Conservation (phyloP, 352 stramenopile genomes). For the Phytophthora cryptogea region DNA sequence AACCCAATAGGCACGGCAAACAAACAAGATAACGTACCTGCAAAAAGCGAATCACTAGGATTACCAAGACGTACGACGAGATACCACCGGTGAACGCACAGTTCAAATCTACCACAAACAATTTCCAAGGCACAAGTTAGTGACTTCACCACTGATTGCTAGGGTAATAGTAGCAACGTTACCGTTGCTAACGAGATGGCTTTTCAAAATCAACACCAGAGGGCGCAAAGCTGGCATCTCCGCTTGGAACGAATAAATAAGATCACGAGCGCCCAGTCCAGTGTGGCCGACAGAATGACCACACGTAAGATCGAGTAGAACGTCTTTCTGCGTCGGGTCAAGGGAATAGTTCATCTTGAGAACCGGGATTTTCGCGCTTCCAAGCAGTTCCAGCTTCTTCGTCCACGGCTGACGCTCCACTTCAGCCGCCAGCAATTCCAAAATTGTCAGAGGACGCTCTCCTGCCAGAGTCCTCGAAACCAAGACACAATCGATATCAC, state of each 20-base stretch:
- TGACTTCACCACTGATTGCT: not conserved
- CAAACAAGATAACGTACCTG: slow-evolving; percentile 47
- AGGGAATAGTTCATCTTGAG: slow-evolving; percentile 90
- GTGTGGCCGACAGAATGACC: slow-evolving; percentile 94
- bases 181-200: slow-evolving; percentile 68
- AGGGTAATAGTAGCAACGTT: not conserved
- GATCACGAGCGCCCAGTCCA: slow-evolving; percentile 90
- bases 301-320: slow-evolving; percentile 95
- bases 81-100: slow-evolving; percentile 95
- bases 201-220: slow-evolving; percentile 95
- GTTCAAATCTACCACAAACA: slow-evolving; percentile 79
- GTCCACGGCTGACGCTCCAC: slow-evolving; percentile 81
- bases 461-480: slow-evolving; percentile 81
- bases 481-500: slow-evolving; percentile 97
- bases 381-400: slow-evolving; percentile 92
- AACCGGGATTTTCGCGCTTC: slow-evolving; percentile 94
- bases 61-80: slow-evolving; percentile 95
- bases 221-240: slow-evolving; percentile 93
- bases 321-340: slow-evolving; percentile 39
- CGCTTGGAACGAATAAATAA: slow-evolving; percentile 91
- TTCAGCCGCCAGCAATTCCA: slow-evolving; percentile 89
- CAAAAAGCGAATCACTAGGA: slow-evolving; percentile 95
- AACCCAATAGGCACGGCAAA: not conserved
- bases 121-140: slow-evolving; percentile 35
- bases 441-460: slow-evolving; percentile 81